phyloP scores from a whole-genome alignment of 345 rosid species.

The Odontarrhena argentea region DNA sequence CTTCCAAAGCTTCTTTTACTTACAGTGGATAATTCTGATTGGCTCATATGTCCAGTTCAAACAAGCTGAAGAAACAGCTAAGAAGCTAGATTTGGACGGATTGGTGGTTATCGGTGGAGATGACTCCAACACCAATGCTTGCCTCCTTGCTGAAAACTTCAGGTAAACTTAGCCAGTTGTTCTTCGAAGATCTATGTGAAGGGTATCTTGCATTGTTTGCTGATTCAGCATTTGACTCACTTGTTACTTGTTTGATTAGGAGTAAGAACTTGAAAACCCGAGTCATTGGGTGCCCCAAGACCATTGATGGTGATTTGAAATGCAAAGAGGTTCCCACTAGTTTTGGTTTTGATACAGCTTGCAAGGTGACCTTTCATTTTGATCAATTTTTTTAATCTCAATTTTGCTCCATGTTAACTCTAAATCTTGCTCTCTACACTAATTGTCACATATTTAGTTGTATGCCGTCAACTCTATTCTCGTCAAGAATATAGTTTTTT shows the following conservation, averaged over 20 bases:
- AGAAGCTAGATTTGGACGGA: constrained; percentile 92
- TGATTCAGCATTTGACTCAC: not conserved
- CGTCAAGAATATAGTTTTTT: not conserved
- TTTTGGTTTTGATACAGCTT: constrained; percentile 99
- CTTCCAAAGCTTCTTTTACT: not conserved
- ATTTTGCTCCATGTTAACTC: not conserved
- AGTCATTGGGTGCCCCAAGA: constrained; percentile 98
- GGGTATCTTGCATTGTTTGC: not conserved
- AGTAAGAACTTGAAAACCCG: constrained; percentile 75
- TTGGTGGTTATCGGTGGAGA: constrained; percentile 97
- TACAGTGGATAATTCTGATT: constrained; percentile 8
- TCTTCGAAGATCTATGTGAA: constrained; percentile 18
- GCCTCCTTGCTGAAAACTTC: constrained; percentile 98
- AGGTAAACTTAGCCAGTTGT: constrained; percentile 42
- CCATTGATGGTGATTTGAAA: constrained; percentile 98
- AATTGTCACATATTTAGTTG: not conserved
- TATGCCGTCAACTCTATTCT: not conserved
- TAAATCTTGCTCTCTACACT: not conserved
- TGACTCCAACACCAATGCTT: constrained; percentile 98
- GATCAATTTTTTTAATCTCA: not conserved
- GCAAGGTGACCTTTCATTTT: constrained; percentile 65
- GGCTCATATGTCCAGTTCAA: constrained; percentile 64
- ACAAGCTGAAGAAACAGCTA: constrained; percentile 95
- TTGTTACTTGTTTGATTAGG: constrained; percentile 46
- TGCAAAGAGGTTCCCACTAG: constrained; percentile 96